Evolutionary conservation across 805 yeast species (phyloP).

Genomic region (Wickerhamomyces bovis): DNA sequence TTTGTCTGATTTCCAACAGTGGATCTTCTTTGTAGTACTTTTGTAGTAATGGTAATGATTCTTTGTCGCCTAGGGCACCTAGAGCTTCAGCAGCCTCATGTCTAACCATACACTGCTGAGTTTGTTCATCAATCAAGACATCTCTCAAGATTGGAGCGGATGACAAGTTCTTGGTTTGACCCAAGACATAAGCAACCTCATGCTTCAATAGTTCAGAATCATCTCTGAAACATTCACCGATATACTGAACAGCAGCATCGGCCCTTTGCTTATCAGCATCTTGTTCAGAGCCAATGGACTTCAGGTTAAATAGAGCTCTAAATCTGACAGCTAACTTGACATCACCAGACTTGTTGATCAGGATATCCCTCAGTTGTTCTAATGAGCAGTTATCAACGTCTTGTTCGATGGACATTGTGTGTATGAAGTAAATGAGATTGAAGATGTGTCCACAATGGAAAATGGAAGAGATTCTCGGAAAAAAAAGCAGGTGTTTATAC

Average conservation of each 20-base stretch:
- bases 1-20: constrained; percentile 83
- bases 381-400: constrained; percentile 36
- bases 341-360: constrained; percentile 59
- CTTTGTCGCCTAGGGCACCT: constrained; percentile 87
- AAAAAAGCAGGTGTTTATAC: constrained; percentile 1
- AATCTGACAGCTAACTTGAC: constrained; percentile 80
- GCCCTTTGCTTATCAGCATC: constrained; percentile 47
- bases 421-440: background rate
- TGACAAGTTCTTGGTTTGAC: constrained; percentile 81
- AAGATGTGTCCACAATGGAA: background rate
- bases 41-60: constrained; percentile 60
- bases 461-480: background rate
- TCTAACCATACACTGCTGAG: constrained; percentile 93
- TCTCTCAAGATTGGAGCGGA: constrained; percentile 73
- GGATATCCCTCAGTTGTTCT: constrained; percentile 67
- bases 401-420: constrained; percentile 7
- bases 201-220: constrained; percentile 85
- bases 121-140: constrained; percentile 53
- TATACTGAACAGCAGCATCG: constrained; percentile 65
- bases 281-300: constrained; percentile 77
- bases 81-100: constrained; percentile 99
- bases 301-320: constrained; percentile 89
- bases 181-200: constrained; percentile 95
- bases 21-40: constrained; percentile 70
- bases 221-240: constrained; percentile 80